A percentile compares a stretch with the other conserved stretches of the same genome.
Conservation (phyloP, 2,329 filamentous ascomycete genomes). For the Rhinocladiella similis region DNA sequence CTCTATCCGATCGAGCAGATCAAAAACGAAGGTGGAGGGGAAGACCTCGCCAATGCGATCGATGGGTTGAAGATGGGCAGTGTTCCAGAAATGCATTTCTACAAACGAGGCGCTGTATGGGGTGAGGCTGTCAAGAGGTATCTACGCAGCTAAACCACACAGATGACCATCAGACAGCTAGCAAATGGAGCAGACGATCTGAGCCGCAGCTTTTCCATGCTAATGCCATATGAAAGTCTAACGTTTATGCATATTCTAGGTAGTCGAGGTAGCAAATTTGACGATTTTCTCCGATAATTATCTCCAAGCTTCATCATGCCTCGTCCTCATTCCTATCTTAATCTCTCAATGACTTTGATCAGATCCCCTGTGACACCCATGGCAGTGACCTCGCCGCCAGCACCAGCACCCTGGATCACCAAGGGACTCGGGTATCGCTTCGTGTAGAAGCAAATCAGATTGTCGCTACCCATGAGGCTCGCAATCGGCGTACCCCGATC, state of each 20-base stretch:
- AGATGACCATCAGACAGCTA: too few relatives aligned
- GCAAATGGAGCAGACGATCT: too few relatives aligned
- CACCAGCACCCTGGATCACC: slow-evolving; percentile 91
- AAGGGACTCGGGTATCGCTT: slow-evolving; percentile 91
- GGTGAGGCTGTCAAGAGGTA: slow-evolving; percentile 55
- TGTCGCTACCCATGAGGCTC: slow-evolving; percentile 92
- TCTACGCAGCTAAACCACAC: slow-evolving; percentile 36
- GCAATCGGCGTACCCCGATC: slow-evolving; percentile 89
- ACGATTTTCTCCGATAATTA: too few relatives aligned
- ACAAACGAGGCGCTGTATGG: slow-evolving; percentile 61
- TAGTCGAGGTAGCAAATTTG: too few relatives aligned
- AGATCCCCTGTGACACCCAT: slow-evolving; percentile 97
- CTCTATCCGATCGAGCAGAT: slow-evolving; percentile 56
- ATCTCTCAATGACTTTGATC: slow-evolving; percentile 78
- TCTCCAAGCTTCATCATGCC: neutral
- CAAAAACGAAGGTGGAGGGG: slow-evolving; percentile 57
- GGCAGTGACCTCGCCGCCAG: slow-evolving; percentile 91
- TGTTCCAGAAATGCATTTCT: slow-evolving; percentile 58
- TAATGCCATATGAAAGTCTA: neutral
- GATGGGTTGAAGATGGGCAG: slow-evolving; percentile 59
- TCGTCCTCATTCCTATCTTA: slow-evolving; percentile 48
- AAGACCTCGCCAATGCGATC: slow-evolving; percentile 57
- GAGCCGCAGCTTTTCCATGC: too few relatives aligned
- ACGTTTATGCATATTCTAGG: neutral
- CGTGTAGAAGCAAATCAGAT: slow-evolving; percentile 98